These are phyloP conservation scores for Inonotus obliquus DNA, from an alignment of 1,284 basidiomycete species.

Conservation along the genomic window DNA sequence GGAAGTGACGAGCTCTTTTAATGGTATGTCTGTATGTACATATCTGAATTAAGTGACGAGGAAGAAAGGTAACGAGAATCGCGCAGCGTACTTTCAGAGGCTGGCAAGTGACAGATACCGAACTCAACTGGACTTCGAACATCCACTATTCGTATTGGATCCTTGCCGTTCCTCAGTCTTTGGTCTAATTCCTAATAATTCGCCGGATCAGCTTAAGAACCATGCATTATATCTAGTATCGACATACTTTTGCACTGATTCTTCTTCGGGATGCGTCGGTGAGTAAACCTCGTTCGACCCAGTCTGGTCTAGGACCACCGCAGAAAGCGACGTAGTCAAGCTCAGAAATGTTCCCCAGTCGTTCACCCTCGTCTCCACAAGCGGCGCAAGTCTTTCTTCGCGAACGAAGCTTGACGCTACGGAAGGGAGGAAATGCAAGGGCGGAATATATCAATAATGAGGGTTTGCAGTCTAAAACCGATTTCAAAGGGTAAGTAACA, in stretches of 20 bases:
- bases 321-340: slow-evolving; percentile 79
- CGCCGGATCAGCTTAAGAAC: not conserved
- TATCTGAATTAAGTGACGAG: too few species aligned
- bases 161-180: slow-evolving; percentile 30
- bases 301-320: slow-evolving; percentile 62
- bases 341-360: slow-evolving; percentile 41
- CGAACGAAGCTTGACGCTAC: slow-evolving; percentile 74
- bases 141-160: slow-evolving; percentile 60
- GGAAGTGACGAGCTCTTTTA: slow-evolving; percentile 54
- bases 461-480: slow-evolving; percentile 47
- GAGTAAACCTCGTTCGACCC: slow-evolving; percentile 48
- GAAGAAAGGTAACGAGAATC: not conserved
- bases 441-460: slow-evolving; percentile 72
- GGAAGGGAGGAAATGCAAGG: slow-evolving; percentile 66
- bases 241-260: slow-evolving; percentile 44
- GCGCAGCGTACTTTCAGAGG: slow-evolving; percentile 67
- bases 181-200: slow-evolving; percentile 39
- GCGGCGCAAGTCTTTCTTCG: slow-evolving; percentile 59
- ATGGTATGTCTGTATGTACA: slow-evolving; percentile 57
- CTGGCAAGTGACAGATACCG: slow-evolving; percentile 79
- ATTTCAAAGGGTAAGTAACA: not conserved
- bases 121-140: slow-evolving; percentile 82
- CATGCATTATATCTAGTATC: not conserved
- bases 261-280: slow-evolving; percentile 34
- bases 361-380: slow-evolving; percentile 49